Conservation (phyloP, 768 basidiomycete species). For the Auricularia sp. region DNA sequence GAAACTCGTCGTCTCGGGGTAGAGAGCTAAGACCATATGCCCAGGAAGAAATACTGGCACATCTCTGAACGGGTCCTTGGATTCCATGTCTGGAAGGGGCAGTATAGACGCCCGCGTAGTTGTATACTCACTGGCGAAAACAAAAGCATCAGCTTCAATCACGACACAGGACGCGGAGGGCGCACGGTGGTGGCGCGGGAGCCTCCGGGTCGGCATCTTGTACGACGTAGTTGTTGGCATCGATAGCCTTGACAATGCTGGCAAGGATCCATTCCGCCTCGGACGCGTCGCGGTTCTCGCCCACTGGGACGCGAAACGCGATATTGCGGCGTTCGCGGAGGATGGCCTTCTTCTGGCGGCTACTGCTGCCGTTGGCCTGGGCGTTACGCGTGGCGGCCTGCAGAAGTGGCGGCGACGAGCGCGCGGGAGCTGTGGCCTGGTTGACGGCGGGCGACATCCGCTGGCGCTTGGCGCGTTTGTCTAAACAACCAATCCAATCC, state of each 20-base stretch:
- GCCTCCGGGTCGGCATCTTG: slow-evolving; percentile 70
- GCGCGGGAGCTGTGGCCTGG: slow-evolving; percentile 35
- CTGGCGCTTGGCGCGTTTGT: slow-evolving; percentile 34
- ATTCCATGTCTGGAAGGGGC: slow-evolving; percentile 53
- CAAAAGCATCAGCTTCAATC: not conserved
- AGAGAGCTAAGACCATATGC: slow-evolving; percentile 75
- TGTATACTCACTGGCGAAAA: slow-evolving; percentile 21
- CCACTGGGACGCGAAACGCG: slow-evolving; percentile 58
- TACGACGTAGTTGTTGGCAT: slow-evolving; percentile 58
- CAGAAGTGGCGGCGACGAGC: slow-evolving; percentile 4
- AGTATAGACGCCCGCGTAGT: slow-evolving; percentile 55
- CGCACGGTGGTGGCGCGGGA: slow-evolving; percentile 33
- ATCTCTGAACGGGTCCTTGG: slow-evolving; percentile 45
- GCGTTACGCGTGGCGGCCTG: slow-evolving; percentile 2
- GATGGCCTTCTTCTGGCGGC: slow-evolving; percentile 61
- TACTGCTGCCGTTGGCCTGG: slow-evolving; percentile 27
- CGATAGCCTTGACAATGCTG: slow-evolving; percentile 12
- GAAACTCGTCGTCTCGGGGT: slow-evolving; percentile 86
- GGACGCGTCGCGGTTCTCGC: slow-evolving; percentile 23
- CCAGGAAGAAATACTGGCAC: slow-evolving; percentile 60
- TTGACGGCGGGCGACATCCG: slow-evolving; percentile 50
- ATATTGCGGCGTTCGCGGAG: slow-evolving; percentile 68
- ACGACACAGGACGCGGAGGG: not conserved
- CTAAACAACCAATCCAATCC: not conserved
- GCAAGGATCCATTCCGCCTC: slow-evolving; percentile 69